These are phyloP conservation scores for Cercospora sojina DNA, from an alignment of 2,329 filamentous ascomycete species.

Conservation along the genomic window DNA sequence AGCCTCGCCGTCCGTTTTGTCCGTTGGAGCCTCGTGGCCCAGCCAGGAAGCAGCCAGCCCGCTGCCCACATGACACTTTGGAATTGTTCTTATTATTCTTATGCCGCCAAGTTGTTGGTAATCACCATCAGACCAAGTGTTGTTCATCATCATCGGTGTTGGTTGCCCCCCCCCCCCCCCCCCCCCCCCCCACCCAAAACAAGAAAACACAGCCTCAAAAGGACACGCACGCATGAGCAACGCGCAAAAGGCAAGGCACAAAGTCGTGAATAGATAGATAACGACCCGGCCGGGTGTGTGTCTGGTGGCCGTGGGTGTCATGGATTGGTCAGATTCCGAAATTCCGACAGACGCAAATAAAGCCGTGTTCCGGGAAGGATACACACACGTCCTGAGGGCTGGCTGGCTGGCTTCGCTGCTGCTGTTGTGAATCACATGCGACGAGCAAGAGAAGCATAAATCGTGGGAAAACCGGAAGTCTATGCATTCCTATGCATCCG, in stretches of 20 bases:
- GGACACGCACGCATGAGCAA: neutral
- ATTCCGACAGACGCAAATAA: neutral
- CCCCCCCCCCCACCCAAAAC: no score
- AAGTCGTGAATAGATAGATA: neutral
- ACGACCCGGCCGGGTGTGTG: neutral
- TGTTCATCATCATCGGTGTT: neutral
- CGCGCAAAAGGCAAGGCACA: neutral
- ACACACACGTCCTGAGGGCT: conserved; percentile 3
- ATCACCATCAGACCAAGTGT: neutral
- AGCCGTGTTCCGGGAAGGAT: neutral
- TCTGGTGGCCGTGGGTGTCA: neutral
- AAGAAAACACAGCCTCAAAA: conserved; percentile 6
- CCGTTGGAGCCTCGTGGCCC: neutral
- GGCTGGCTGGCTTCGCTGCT: neutral
- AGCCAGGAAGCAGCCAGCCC: neutral
- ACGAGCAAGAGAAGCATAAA: neutral
- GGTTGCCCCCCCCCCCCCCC: no score
- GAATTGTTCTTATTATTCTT: neutral
- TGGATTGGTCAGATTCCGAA: conserved; percentile 3
- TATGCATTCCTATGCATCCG: neutral
- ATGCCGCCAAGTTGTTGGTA: neutral
- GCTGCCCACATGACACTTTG: neutral
- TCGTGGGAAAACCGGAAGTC: neutral
- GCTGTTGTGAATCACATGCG: neutral
- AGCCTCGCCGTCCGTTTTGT: neutral